Evolutionary conservation across 2,329 filamentous ascomycete species (phyloP).

Genomic region (Cladophialophora carrionii): DNA sequence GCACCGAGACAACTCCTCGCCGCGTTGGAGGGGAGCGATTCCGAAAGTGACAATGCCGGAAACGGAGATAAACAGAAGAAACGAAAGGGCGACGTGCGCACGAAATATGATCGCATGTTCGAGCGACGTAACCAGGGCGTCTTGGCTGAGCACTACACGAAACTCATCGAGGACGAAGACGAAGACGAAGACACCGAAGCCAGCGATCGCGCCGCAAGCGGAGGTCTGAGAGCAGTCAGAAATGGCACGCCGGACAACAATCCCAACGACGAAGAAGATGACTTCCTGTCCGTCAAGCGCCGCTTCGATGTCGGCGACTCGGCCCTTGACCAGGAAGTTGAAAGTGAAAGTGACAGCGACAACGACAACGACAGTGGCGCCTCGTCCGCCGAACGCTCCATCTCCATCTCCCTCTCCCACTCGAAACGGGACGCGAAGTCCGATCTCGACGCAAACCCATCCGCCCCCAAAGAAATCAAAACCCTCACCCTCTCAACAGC

Average conservation of each 20-base stretch:
- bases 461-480: constrained; percentile 51
- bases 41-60: constrained; percentile 46
- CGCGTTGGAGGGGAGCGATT: constrained; percentile 61
- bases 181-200: constrained; percentile 37
- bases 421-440: constrained; percentile 37
- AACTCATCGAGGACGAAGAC: constrained; percentile 70
- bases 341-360: not conserved
- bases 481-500: constrained; percentile 54
- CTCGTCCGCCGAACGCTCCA: not conserved
- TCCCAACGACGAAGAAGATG: constrained; percentile 71
- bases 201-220: constrained; percentile 1
- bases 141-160: constrained; percentile 88
- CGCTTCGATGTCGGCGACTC: constrained; percentile 74
- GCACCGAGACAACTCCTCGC: constrained; percentile 68
- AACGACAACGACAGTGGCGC: constrained; percentile 42
- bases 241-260: constrained; percentile 50
- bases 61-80: constrained; percentile 58
- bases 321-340: constrained; percentile 46
- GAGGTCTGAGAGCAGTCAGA: constrained; percentile 32
- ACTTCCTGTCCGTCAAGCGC: constrained; percentile 86
- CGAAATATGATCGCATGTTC: constrained; percentile 98
- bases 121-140: constrained; percentile 95
- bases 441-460: constrained; percentile 25
- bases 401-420: constrained; percentile 11
- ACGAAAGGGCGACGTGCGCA: constrained; percentile 69